Conservation (phyloP, 129 eudicot genomes). For the Heracleum sosnowskyi region DNA sequence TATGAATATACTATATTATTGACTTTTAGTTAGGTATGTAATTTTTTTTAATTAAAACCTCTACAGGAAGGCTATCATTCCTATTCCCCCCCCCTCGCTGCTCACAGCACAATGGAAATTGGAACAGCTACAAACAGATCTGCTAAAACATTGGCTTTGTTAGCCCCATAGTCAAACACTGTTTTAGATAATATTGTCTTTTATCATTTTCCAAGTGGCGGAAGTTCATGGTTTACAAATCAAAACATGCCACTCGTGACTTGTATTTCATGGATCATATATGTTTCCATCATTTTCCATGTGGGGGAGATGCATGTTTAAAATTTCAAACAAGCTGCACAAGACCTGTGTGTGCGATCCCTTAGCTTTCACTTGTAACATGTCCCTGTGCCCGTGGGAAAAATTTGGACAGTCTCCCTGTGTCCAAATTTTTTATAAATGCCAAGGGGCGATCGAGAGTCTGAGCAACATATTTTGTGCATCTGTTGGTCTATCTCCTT, state of each 20-base stretch:
- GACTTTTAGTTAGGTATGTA: too few relatives aligned
- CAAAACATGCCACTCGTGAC: not conserved
- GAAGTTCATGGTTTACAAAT: not conserved
- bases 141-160: not conserved
- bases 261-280: not conserved
- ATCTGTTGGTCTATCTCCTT: conserved; percentile 11
- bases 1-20: not conserved
- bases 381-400: not conserved
- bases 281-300: not conserved
- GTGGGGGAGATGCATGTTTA: not conserved
- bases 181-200: not conserved
- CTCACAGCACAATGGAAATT: not conserved
- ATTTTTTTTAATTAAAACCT: not conserved
- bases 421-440: not conserved
- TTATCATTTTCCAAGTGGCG: not conserved
- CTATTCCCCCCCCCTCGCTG: not conserved
- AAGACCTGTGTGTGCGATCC: not conserved
- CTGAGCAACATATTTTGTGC: not conserved
- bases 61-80: not conserved
- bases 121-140: not conserved
- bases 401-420: not conserved
- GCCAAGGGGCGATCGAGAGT: not conserved
- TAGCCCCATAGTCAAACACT: not conserved
- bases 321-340: not conserved
- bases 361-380: not conserved